These are phyloP conservation scores for Colletotrichum liaoningense DNA, from an alignment of 2,329 filamentous ascomycete species.

Conservation along the genomic window DNA sequence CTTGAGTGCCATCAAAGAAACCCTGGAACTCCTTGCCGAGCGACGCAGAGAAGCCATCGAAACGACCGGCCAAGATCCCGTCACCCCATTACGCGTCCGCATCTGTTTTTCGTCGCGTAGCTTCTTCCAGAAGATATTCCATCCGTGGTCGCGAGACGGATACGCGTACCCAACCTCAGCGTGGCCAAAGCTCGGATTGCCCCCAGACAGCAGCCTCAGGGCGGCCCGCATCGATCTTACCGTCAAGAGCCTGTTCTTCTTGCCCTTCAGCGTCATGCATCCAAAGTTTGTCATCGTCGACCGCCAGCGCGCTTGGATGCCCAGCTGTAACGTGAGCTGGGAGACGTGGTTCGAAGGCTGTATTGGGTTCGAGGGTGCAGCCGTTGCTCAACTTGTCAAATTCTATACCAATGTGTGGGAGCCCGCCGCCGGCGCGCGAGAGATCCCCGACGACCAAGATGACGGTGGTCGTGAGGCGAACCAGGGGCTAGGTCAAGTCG, in stretches of 20 bases:
- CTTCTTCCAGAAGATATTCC: constrained; percentile 79
- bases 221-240: constrained; percentile 73
- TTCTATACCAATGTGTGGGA: constrained; percentile 81
- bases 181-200: constrained; percentile 76
- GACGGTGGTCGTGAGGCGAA: not conserved
- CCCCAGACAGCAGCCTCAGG: constrained; percentile 60
- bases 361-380: constrained; percentile 71
- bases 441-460: constrained; percentile 6
- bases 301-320: constrained; percentile 72
- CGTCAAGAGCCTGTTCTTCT: constrained; percentile 83
- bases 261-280: constrained; percentile 88
- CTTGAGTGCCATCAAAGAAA: constrained; percentile 65
- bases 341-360: constrained; percentile 89
- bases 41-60: constrained; percentile 51
- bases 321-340: constrained; percentile 88
- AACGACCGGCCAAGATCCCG: constrained; percentile 38
- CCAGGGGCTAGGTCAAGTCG: not conserved
- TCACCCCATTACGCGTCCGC: constrained; percentile 64
- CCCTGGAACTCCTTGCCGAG: constrained; percentile 69
- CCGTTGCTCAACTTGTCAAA: constrained; percentile 69
- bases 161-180: constrained; percentile 67
- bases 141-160: constrained; percentile 72
- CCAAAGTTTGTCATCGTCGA: constrained; percentile 86
- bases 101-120: constrained; percentile 83
- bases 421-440: not conserved